A percentile compares a stretch with the other conserved stretches of the same genome.
These are phyloP conservation scores for Takashimella tepidaria DNA, from an alignment of 1,284 basidiomycete species.

Conservation along the genomic window DNA sequence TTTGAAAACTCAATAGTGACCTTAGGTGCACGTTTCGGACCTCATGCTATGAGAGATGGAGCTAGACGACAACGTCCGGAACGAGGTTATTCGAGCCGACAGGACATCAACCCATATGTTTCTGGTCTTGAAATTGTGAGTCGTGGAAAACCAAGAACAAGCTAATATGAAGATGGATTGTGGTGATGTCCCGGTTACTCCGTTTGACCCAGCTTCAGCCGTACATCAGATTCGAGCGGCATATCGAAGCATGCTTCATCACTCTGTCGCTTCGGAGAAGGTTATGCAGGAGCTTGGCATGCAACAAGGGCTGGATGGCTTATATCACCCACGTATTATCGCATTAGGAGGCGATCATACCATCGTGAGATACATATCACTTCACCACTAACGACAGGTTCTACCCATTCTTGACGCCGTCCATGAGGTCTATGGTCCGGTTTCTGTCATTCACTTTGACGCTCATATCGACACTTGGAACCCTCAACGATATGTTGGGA, in stretches of 20 bases:
- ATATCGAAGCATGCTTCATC: constrained; percentile 22
- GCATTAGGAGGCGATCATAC: constrained; percentile 46
- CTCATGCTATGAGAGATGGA: constrained; percentile 62
- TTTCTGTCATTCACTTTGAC: constrained; percentile 45
- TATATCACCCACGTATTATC: constrained; percentile 31
- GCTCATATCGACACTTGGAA: constrained; percentile 33
- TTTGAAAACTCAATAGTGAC: not conserved
- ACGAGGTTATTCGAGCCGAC: constrained; percentile 28
- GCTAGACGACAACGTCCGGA: constrained; percentile 31
- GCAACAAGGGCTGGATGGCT: constrained; percentile 19
- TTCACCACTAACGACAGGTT: constrained; percentile 19
- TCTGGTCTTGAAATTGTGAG: constrained; percentile 26
- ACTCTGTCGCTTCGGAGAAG: constrained; percentile 21
- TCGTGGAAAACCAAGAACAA: not conserved
- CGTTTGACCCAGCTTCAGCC: constrained; percentile 37
- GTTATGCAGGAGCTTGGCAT: constrained; percentile 21
- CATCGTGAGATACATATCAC: constrained; percentile 13
- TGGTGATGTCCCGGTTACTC: constrained; percentile 33
- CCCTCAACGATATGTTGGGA: constrained; percentile 33
- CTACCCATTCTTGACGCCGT: constrained; percentile 50
- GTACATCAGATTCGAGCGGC: constrained; percentile 29
- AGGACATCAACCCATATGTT: constrained; percentile 32
- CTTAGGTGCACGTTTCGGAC: constrained; percentile 65
- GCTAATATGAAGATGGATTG: constrained; percentile 18
- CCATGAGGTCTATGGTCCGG: constrained; percentile 30